Evolutionary conservation across 768 basidiomycete genomes (phyloP), one percentile per base, ranked within the genome.

Genomic region (Pleurotus giganteus): DNA sequence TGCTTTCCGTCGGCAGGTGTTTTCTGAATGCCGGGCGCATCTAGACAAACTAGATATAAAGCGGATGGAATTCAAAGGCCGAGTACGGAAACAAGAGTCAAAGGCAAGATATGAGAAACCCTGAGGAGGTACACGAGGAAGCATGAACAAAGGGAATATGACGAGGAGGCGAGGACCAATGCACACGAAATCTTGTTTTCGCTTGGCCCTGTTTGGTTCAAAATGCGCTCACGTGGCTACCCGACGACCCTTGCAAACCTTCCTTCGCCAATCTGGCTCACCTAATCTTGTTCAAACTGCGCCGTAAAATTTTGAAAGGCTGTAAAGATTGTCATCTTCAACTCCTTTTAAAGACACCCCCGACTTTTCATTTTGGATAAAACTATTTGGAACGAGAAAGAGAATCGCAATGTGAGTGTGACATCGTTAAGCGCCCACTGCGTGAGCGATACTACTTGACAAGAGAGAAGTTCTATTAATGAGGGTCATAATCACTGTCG

Each of bases 21-120:
- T 47, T 60, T 60, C 55, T 44, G 57, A 59, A 54, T 59, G 67
- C 50, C 66, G 68, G 43, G 66, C 63, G 63, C 74, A 77, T 68
- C 67, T 67, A 26, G 65, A 66, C 43, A 66, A 72, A 43, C 71
- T 61, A 21, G 73, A 74, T 55, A 81, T 64, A 5, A 74, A 60
- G 24, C 81, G 74, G 53, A 66, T 45, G 58, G 55, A 45, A 54
- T 61, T 58, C 45, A 59, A 58, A 23, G 66, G 39, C 45, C 69
- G 68, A 11, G 70, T 65, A 47, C 75, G 77, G 45, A 79, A 72
- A 60, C 84, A 84, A 39, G 81, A 75, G 68, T 82, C 82, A 64
- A 81, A 79, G 27, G 82, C 76, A 58, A 83, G 84, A 24, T 79
- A 78, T 17, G 78, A 80, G 64, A 82, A 74, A 31, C 75, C 69